These are phyloP conservation scores for Paraglomus brasilianum DNA, from an alignment of 192 early-diverging fungal species.

Conservation along the genomic window DNA sequence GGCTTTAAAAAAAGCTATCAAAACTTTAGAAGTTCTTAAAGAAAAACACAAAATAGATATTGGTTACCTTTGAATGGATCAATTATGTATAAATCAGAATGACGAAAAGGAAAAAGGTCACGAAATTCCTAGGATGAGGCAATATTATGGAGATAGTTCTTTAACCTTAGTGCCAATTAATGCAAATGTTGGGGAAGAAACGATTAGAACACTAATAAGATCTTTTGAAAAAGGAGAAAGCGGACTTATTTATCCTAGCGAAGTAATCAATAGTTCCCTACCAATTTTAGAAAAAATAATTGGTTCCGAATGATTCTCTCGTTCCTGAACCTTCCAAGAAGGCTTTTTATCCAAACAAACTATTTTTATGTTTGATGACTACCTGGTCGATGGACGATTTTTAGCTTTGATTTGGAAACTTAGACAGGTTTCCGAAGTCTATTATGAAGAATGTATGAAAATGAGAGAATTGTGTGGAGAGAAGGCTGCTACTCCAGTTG, in stretches of 20 bases:
- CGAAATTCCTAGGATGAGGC: background rate
- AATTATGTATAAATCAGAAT: constrained; percentile 8
- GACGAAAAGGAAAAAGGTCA: background rate
- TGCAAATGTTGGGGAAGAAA: background rate
- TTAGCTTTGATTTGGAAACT: constrained; percentile 1
- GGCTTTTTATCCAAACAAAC: background rate
- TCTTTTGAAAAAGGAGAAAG: too few relatives aligned
- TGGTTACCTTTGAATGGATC: constrained; percentile 7
- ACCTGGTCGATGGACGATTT: background rate
- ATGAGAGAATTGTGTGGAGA: background rate
- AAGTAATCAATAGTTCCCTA: background rate
- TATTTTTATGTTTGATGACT: constrained; percentile 24
- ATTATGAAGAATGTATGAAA: background rate
- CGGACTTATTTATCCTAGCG: too few relatives aligned
- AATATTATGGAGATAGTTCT: constrained; percentile 3
- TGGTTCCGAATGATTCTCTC: background rate
- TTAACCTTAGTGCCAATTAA: constrained; percentile 3
- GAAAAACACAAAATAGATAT: too few relatives aligned
- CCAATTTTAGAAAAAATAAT: constrained; percentile 2
- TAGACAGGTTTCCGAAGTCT: background rate
- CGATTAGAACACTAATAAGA: too few relatives aligned
- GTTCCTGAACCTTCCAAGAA: constrained; percentile 15
- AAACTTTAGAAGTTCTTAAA: too few relatives aligned
- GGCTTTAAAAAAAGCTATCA: too few relatives aligned
- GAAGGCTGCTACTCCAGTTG: constrained; percentile 10